Evolutionary conservation across 148 eudicot genomes (phyloP).

Genomic region (Chenopodium suecicum): DNA sequence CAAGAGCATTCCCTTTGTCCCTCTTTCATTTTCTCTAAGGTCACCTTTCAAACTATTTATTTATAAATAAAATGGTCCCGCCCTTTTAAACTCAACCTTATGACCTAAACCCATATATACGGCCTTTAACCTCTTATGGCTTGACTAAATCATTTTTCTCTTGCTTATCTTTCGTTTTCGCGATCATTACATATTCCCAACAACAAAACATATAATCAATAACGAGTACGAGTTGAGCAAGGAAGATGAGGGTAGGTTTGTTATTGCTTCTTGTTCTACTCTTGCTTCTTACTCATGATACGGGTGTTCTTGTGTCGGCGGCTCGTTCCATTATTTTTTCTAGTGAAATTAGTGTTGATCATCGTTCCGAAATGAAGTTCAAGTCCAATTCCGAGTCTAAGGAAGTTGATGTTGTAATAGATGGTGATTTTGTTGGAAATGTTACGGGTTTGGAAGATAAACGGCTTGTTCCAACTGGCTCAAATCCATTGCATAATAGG

Average conservation of each 20-base stretch:
- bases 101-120: neutral
- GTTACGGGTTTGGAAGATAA: conserved; percentile 28
- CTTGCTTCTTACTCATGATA: conserved; percentile 1
- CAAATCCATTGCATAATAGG: conserved; percentile 37
- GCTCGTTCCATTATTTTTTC: conserved; percentile 3
- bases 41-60: conserved; percentile 1
- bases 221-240: neutral
- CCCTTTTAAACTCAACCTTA: neutral
- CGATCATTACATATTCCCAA: neutral
- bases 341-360: neutral
- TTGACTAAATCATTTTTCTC: neutral
- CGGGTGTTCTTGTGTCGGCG: conserved; percentile 2
- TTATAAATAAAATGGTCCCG: conserved; percentile 17
- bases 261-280: conserved; percentile 12
- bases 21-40: conserved; percentile 11
- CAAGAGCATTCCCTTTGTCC: conserved; percentile 33
- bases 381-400: conserved; percentile 15
- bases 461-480: conserved; percentile 31
- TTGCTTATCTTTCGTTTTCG: neutral
- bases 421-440: neutral
- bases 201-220: neutral
- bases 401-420: neutral
- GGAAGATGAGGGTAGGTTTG: conserved; percentile 20
- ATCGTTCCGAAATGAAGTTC: neutral
- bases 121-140: neutral